Conservation (phyloP, 208 protist genomes). For the Balamuthia mandrillaris region DNA sequence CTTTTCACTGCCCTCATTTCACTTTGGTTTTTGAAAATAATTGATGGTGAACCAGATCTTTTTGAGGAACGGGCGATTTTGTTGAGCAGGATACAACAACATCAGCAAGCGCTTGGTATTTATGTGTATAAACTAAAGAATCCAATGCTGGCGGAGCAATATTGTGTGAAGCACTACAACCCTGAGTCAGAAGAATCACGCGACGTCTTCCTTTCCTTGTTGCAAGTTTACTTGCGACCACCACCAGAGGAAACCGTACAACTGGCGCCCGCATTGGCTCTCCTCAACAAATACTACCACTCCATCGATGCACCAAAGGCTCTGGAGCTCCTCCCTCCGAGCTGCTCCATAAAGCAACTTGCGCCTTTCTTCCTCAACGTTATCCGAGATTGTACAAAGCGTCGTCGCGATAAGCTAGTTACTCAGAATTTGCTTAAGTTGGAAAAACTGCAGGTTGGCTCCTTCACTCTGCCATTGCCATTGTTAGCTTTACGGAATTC, state of each 20-base stretch:
- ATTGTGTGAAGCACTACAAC: conserved; percentile 61
- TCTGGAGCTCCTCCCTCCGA: conserved; percentile 46
- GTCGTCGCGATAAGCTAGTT: conserved; percentile 48
- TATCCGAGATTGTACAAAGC: conserved; percentile 45
- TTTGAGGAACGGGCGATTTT: conserved; percentile 65
- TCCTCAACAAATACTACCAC: conserved; percentile 61
- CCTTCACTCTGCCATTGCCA: not conserved
- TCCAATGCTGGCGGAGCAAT: conserved; percentile 55
- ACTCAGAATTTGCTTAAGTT: conserved; percentile 52
- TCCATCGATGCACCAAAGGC: conserved; percentile 60
- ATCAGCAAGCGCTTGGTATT: conserved; percentile 59
- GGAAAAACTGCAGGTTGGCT: conserved; percentile 51
- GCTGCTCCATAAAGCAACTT: conserved; percentile 32
- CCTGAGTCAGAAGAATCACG: conserved; percentile 49
- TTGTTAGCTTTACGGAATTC: not conserved
- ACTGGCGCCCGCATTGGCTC: conserved; percentile 44
- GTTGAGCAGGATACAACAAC: conserved; percentile 48
- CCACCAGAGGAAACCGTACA: not conserved
- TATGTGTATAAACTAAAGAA: conserved; percentile 64
- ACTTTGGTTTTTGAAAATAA: not conserved
- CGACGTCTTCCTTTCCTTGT: conserved; percentile 62
- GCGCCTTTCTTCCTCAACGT: conserved; percentile 45
- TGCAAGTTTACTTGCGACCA: conserved; percentile 63
- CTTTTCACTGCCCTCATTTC: not conserved
- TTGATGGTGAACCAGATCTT: conserved; percentile 28